Conservation (phyloP, 768 basidiomycete species). For the Inosperma sp. region DNA sequence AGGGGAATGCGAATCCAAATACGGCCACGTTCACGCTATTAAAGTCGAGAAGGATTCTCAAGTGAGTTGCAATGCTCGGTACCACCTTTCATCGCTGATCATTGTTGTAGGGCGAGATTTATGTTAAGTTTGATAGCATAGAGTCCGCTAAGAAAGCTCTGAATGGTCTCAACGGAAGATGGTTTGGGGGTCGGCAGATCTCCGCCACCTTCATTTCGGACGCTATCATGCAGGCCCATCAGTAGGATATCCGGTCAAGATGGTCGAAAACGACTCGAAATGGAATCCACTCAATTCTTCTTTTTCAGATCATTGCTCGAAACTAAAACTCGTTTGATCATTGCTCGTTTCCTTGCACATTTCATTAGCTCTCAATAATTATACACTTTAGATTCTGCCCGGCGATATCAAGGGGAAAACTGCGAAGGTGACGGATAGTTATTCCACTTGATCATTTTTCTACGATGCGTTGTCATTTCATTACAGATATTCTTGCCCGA, state of each 20-base stretch:
- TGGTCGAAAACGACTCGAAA: not conserved
- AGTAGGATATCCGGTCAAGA: conserved; percentile 36
- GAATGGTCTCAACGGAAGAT: conserved; percentile 90
- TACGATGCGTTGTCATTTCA: not conserved
- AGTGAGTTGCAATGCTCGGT: conserved; percentile 39
- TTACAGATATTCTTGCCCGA: too few species aligned
- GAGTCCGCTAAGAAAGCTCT: conserved; percentile 81
- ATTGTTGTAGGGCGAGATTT: conserved; percentile 84
- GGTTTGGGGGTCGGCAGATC: conserved; percentile 92
- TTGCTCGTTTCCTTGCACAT: conserved; percentile 1
- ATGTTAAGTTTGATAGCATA: conserved; percentile 81
- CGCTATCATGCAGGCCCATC: conserved; percentile 90
- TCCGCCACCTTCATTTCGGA: conserved; percentile 87
- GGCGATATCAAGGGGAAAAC: conserved; percentile 1
- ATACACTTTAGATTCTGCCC: conserved; percentile 5
- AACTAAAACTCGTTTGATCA: conserved; percentile 1
- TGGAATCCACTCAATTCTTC: conserved; percentile 6
- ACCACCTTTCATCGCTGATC: conserved; percentile 5
- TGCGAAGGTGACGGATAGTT: conserved; percentile 6
- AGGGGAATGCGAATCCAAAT: conserved; percentile 87
- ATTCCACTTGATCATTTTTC: not conserved
- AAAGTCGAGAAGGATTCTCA: conserved; percentile 93
- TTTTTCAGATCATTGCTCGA: conserved; percentile 8
- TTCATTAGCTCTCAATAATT: conserved; percentile 8
- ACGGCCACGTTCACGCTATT: conserved; percentile 81